Evolutionary conservation across 441 rosid genomes (phyloP).

Genomic region (Jatropha podagrica): DNA sequence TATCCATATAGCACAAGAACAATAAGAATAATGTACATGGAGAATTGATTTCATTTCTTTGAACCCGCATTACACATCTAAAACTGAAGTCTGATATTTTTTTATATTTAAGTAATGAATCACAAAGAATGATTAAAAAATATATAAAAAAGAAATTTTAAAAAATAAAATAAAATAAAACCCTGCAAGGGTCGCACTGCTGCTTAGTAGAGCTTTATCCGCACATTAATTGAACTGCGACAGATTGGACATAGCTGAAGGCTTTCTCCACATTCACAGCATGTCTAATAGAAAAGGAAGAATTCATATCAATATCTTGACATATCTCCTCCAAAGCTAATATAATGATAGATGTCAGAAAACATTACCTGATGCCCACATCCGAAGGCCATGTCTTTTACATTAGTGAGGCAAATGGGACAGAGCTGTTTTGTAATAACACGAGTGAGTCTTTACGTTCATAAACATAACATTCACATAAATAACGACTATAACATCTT

Average conservation of each 20-base stretch:
- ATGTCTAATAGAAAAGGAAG: slow-evolving; percentile 50
- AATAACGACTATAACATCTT: background rate
- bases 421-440: slow-evolving; percentile 45
- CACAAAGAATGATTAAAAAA: background rate
- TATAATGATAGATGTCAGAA: background rate
- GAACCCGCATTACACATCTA: slow-evolving; percentile 3
- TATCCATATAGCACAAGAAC: background rate
- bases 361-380: slow-evolving; percentile 87
- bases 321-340: background rate
- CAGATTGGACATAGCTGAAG: slow-evolving; percentile 78
- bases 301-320: background rate
- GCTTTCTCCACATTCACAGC: slow-evolving; percentile 82
- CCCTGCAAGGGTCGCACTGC: background rate
- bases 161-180: background rate
- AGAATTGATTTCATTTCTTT: background rate
- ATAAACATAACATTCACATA: background rate
- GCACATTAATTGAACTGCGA: slow-evolving; percentile 55
- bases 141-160: background rate
- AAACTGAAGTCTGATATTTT: background rate
- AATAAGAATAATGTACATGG: slow-evolving; percentile 13
- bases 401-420: slow-evolving; percentile 63
- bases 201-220: slow-evolving; percentile 75
- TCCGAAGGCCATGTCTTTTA: slow-evolving; percentile 83
- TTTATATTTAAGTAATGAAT: slow-evolving; percentile 4
- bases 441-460: background rate